Base-by-base conservation (phyloP, 2,329 filamentous ascomycete genomes). In the Emydomyces testavorans region DNA sequence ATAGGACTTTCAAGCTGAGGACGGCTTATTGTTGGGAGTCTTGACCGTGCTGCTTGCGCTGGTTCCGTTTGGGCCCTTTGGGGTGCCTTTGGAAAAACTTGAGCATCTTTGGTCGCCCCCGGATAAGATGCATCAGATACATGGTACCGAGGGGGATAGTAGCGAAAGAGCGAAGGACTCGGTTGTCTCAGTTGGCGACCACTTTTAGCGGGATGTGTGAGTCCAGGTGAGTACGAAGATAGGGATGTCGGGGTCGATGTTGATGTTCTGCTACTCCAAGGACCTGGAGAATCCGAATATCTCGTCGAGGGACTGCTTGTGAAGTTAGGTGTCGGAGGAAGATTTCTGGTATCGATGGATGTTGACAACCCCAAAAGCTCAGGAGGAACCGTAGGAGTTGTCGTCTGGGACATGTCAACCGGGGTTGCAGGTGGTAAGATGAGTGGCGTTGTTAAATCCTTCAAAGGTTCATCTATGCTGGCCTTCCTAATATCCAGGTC, bases 171-270 rank as follows among this genome's bases (percentile, higher is more conserved):
- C 10, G 61, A 60, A 20, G 62, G 60, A 39, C 62, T 67, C 2
- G 59, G 57, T 50, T 66, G 64, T 54, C 62, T 63, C 31, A 64
- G 51, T 20, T 60, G 58, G 32, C 63, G 58, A 23, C 60, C 57
- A 44, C 61, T 48, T 44, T 70, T 69, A 2, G 60, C 57, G n/a
- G 68, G 60, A 15, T 67, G 62, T 31, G 65, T 58, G 46, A 71
- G 63, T 5, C 69, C 68, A 4, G 71, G 71, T 3, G 71, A 73
- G 49, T 70, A 68, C 10, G 71, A 73, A 8, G 70, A 73, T 49
- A 72, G 57, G 2, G 71, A 71, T 11, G 69, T 72, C 1, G 71
- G 71, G 3, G 71, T 74, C 5, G 71, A 73, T 4, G 62, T 67
- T 4, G 71, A 73, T 4, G 62, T 67, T 46, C 69, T 62, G 50